Evolutionary conservation across 2,329 filamentous ascomycete species (phyloP).

Genomic region (Monosporascus cannonballus): DNA sequence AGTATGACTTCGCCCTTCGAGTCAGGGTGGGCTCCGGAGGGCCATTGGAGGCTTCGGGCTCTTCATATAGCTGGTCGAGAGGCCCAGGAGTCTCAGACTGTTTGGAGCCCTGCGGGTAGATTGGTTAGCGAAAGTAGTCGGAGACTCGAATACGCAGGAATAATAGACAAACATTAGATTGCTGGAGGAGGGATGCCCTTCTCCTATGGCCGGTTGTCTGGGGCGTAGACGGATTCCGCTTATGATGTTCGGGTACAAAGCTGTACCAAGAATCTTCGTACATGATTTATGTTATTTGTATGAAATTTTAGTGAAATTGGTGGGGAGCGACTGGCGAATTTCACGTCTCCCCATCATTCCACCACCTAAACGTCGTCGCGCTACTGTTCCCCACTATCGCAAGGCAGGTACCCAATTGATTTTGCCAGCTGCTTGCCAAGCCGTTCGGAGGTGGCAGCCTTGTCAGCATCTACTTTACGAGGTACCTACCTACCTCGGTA

Average conservation of each 20-base stretch:
- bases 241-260: constrained; percentile 59
- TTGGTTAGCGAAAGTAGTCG: constrained; percentile 12
- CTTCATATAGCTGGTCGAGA: constrained; percentile 54
- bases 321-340: not conserved
- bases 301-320: no score
- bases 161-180: constrained; percentile 48
- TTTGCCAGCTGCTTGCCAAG: no score
- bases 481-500: no score
- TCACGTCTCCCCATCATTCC: not conserved
- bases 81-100: constrained; percentile 48
- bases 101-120: constrained; percentile 42
- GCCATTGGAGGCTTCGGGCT: constrained; percentile 45
- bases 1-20: constrained; percentile 69
- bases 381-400: no score
- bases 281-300: constrained; percentile 41
- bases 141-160: not conserved
- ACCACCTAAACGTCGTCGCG: no score
- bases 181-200: constrained; percentile 63
- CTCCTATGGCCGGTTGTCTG: constrained; percentile 53
- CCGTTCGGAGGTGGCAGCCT: no score
- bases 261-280: constrained; percentile 84
- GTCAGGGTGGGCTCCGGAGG: constrained; percentile 62
- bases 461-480: no score
- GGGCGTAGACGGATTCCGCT: constrained; percentile 37
- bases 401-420: no score